A percentile compares a stretch with the other conserved stretches of the same genome.
These are phyloP conservation scores for Picea sitchensis DNA, from an alignment of 75 land plant genomes.

Conservation along the genomic window DNA sequence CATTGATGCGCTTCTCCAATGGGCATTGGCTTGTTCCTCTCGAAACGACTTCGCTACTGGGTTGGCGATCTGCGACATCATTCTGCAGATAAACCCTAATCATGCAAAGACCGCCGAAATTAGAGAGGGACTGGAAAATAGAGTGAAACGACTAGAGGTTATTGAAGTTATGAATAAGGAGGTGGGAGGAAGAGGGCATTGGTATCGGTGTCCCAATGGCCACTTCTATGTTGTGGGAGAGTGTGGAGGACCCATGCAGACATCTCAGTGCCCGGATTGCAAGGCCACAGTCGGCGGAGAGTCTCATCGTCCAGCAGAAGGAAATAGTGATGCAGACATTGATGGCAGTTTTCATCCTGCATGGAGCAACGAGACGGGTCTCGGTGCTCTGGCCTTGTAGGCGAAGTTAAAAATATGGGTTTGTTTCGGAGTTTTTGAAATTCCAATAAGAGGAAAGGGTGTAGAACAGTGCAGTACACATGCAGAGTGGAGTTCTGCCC, in stretches of 20 bases:
- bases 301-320: constrained; percentile 12
- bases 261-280: constrained; percentile 27
- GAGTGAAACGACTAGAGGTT: not conserved
- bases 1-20: constrained; percentile 16
- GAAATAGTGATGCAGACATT: constrained; percentile 17
- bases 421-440: constrained; percentile 19
- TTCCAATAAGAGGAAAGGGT: too few species aligned
- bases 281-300: constrained; percentile 15
- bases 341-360: constrained; percentile 18
- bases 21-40: constrained; percentile 4
- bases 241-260: constrained; percentile 27
- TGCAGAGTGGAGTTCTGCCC: too few species aligned
- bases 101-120: constrained; percentile 13
- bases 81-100: constrained; percentile 12
- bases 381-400: constrained; percentile 6
- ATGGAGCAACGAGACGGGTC: constrained; percentile 10
- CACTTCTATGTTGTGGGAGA: constrained; percentile 26
- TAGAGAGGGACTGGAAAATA: not conserved
- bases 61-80: constrained; percentile 9
- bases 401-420: constrained; percentile 20
- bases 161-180: constrained; percentile 11
- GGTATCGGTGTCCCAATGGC: constrained; percentile 27
- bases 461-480: too few species aligned
- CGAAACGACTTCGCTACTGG: not conserved
- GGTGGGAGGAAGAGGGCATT: constrained; percentile 14